A percentile compares a stretch with the other conserved stretches of the same genome.
Evolutionary conservation across 1,139 yeast genomes (phyloP).

Genomic region (Geotrichum carabidarum): DNA sequence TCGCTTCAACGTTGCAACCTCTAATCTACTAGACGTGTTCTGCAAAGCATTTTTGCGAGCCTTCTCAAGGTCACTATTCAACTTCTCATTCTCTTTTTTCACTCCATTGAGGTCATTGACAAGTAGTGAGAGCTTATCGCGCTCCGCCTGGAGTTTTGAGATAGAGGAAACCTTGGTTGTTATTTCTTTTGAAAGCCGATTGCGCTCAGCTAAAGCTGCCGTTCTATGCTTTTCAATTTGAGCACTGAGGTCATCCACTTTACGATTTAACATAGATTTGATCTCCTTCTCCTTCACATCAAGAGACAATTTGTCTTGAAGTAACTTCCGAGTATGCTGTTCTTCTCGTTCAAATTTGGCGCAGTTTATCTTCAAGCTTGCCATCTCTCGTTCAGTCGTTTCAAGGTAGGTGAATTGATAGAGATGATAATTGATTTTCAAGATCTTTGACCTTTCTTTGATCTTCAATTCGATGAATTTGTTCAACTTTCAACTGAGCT

Average conservation of each 20-base stretch:
- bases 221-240: slow-evolving; percentile 31
- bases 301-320: slow-evolving; percentile 31
- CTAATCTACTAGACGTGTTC: slow-evolving; percentile 22
- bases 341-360: slow-evolving; percentile 31
- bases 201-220: slow-evolving; percentile 24
- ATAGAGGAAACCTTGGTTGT: slow-evolving; percentile 28
- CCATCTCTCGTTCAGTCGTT: slow-evolving; percentile 27
- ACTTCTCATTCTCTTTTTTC: slow-evolving; percentile 24
- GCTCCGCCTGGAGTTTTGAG: slow-evolving; percentile 26
- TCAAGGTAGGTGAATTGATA: slow-evolving; percentile 24
- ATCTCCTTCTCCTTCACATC: slow-evolving; percentile 27
- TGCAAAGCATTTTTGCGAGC: slow-evolving; percentile 25
- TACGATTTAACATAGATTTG: slow-evolving; percentile 26
- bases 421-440: slow-evolving; percentile 25
- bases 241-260: slow-evolving; percentile 25
- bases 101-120: slow-evolving; percentile 18
- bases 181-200: slow-evolving; percentile 26
- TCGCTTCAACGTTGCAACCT: slow-evolving; percentile 39
- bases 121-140: slow-evolving; percentile 21
- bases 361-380: slow-evolving; percentile 28
- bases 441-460: slow-evolving; percentile 19
- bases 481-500: slow-evolving; percentile 27
- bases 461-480: slow-evolving; percentile 22
- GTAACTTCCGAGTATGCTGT: slow-evolving; percentile 26
- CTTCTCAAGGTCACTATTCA: slow-evolving; percentile 25